phyloP scores from a whole-genome alignment of 2,329 filamentous ascomycete species.

The Fusarium burgessii region DNA sequence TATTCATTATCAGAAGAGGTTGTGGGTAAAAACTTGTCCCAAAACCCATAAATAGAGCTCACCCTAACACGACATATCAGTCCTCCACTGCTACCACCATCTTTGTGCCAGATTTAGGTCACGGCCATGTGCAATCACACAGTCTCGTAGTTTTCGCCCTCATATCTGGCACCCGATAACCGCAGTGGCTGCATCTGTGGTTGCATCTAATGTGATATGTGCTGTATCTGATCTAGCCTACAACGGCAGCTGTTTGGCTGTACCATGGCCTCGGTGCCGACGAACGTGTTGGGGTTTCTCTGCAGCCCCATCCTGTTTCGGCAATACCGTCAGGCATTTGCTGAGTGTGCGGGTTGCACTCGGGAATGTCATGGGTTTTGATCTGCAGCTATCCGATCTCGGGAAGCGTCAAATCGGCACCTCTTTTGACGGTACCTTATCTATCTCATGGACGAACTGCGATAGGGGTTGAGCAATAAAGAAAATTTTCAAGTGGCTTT shows the following conservation, averaged over 20 bases:
- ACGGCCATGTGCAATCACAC: constrained; percentile 3
- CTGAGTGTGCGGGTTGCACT: constrained; percentile 24
- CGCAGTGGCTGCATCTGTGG: constrained; percentile 14
- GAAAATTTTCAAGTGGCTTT: background rate
- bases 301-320: constrained; percentile 21
- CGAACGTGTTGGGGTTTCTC: constrained; percentile 29
- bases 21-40: background rate
- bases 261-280: constrained; percentile 33
- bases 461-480: constrained; percentile 1
- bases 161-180: constrained; percentile 9
- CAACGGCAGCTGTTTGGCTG: constrained; percentile 22
- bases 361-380: constrained; percentile 32
- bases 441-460: background rate
- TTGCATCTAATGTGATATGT: background rate
- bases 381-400: constrained; percentile 20
- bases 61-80: background rate
- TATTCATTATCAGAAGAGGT: background rate
- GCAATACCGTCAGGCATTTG: constrained; percentile 23
- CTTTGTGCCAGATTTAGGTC: constrained; percentile 11
- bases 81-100: background rate
- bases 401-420: background rate
- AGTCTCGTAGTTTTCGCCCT: background rate
- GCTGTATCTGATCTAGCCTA: constrained; percentile 6
- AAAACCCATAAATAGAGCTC: background rate
- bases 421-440: background rate